phyloP scores from a whole-genome alignment of 2,329 filamentous ascomycete genomes.

The Hypomyces rosellus region DNA sequence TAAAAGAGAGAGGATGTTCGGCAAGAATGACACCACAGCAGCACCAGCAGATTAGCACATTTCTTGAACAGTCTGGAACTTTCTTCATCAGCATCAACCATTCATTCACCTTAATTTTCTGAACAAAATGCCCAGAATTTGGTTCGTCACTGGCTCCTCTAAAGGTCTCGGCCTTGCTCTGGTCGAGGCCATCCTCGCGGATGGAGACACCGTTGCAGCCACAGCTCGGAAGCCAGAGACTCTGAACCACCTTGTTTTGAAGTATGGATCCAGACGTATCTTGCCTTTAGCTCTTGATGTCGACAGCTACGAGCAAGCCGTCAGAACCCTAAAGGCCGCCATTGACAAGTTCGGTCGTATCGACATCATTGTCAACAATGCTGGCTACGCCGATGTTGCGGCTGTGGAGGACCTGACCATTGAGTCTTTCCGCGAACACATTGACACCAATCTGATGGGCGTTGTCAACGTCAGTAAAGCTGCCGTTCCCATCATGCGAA shows the following conservation, averaged over 20 bases:
- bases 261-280: constrained; percentile 36
- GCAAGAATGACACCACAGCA: background rate
- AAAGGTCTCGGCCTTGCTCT: constrained; percentile 41
- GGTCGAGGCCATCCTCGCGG: constrained; percentile 30
- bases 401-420: constrained; percentile 47
- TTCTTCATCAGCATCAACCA: background rate
- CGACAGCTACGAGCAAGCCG: constrained; percentile 37
- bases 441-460: constrained; percentile 57
- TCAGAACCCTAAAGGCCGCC: constrained; percentile 29
- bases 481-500: constrained; percentile 28
- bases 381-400: constrained; percentile 49
- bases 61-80: background rate
- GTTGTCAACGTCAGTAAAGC: constrained; percentile 46
- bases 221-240: constrained; percentile 34
- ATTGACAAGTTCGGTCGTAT: constrained; percentile 45
- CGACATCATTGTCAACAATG: constrained; percentile 57
- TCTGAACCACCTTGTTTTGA: constrained; percentile 28
- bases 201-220: constrained; percentile 38
- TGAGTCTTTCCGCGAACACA: constrained; percentile 42
- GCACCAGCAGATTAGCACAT: background rate
- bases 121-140: constrained; percentile 20
- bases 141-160: constrained; percentile 43
- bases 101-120: background rate
- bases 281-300: constrained; percentile 48
- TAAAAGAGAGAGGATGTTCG: background rate